phyloP scores from a whole-genome alignment of 768 basidiomycete genomes.

The Plicaturopsis crispa region DNA sequence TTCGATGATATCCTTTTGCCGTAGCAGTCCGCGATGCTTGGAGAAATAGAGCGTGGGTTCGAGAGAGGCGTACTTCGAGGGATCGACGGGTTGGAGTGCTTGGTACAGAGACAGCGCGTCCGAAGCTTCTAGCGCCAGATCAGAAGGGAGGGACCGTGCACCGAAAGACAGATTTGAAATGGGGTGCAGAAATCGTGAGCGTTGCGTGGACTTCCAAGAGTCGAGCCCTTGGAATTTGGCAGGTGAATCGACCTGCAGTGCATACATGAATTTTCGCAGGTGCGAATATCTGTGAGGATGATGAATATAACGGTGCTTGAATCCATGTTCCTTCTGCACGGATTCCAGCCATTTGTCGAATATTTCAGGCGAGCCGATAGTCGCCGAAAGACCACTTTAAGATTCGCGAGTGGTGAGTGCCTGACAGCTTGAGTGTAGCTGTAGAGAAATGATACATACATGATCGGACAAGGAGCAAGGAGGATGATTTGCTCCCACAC shows the following conservation, averaged over 20 bases:
- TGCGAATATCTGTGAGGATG: conserved; percentile 70
- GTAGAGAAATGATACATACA: conserved; percentile 33
- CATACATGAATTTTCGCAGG: conserved; percentile 60
- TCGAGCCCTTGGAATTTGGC: conserved; percentile 31
- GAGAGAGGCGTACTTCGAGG: conserved; percentile 27
- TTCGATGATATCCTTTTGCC: conserved; percentile 50
- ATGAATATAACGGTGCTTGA: conserved; percentile 50
- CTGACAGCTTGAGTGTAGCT: background rate
- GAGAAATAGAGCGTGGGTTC: conserved; percentile 40
- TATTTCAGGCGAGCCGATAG: conserved; percentile 54
- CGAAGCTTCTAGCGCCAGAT: conserved; percentile 53
- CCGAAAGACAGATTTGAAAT: conserved; percentile 52
- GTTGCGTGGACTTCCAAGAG: conserved; percentile 26
- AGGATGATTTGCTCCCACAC: conserved; percentile 75
- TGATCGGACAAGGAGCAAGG: conserved; percentile 63
- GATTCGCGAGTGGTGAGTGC: background rate
- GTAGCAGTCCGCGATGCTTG: conserved; percentile 26
- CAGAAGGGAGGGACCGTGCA: conserved; percentile 41
- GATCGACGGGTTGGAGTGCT: conserved; percentile 24
- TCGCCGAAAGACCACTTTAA: conserved; percentile 61
- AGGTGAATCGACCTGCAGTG: conserved; percentile 19
- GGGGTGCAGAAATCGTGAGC: conserved; percentile 55
- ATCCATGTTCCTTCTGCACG: conserved; percentile 52
- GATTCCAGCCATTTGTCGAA: conserved; percentile 62
- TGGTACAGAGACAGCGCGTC: conserved; percentile 49